Percentiles rank a stretch among this genome's conserved stretches.
These are phyloP conservation scores for Mortierella sp. DNA, from an alignment of 371 early-diverging fungal species.

Conservation along the genomic window DNA sequence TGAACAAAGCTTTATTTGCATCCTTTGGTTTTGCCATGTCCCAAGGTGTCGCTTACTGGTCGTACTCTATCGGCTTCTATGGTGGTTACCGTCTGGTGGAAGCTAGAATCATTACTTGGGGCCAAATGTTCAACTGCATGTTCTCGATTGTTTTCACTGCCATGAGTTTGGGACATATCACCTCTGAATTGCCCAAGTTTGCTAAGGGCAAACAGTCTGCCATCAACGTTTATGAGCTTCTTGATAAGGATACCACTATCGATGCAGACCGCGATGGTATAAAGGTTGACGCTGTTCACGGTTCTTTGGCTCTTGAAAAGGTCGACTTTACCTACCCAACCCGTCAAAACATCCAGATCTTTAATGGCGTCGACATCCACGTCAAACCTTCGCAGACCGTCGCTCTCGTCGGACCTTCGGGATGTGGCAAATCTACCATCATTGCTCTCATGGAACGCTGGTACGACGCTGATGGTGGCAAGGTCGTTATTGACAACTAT, in stretches of 20 bases:
- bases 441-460: slow-evolving; percentile 80
- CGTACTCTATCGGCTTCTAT: slow-evolving; percentile 70
- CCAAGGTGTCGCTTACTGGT: slow-evolving; percentile 73
- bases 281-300: slow-evolving; percentile 59
- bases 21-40: slow-evolving; percentile 78
- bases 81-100: slow-evolving; percentile 46
- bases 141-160: slow-evolving; percentile 83
- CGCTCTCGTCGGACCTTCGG: slow-evolving; percentile 85
- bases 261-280: slow-evolving; percentile 62
- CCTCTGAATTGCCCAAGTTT: slow-evolving; percentile 65
- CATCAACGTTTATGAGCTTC: slow-evolving; percentile 69
- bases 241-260: slow-evolving; percentile 71
- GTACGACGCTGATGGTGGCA: slow-evolving; percentile 75
- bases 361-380: slow-evolving; percentile 75
- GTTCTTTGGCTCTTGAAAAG: slow-evolving; percentile 68
- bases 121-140: slow-evolving; percentile 62
- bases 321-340: slow-evolving; percentile 89
- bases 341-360: slow-evolving; percentile 81
- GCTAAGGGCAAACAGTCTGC: slow-evolving; percentile 88
- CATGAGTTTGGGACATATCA: slow-evolving; percentile 73
- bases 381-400: slow-evolving; percentile 77
- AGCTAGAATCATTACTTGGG: slow-evolving; percentile 13
- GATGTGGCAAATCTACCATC: slow-evolving; percentile 80
- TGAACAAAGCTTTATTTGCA: slow-evolving; percentile 67
- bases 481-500: slow-evolving; percentile 62